phyloP scores from a whole-genome alignment of 495 filamentous ascomycete genomes.

The Talaromyces liani region DNA sequence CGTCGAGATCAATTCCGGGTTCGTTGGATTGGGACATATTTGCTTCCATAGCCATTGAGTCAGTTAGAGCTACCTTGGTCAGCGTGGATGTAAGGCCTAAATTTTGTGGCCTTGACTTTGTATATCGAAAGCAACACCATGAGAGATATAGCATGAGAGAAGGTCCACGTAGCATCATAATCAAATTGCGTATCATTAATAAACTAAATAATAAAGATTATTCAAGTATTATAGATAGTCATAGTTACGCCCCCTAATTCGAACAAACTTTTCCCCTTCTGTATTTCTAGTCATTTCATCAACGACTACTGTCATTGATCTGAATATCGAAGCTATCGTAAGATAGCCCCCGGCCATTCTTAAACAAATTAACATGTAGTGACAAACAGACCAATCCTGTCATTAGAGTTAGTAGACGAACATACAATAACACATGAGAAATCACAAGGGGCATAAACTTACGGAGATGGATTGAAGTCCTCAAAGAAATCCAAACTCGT shows the following conservation, averaged over 20 bases:
- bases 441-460: constrained; percentile 13
- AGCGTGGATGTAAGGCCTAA: background rate
- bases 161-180: background rate
- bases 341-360: background rate
- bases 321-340: no score
- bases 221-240: background rate
- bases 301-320: background rate
- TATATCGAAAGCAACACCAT: background rate
- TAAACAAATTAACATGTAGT: background rate
- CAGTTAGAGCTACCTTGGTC: background rate
- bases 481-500: constrained; percentile 57
- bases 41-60: background rate
- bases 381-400: background rate
- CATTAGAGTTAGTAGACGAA: background rate
- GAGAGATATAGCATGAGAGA: background rate
- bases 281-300: background rate
- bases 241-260: background rate
- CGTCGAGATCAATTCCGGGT: background rate
- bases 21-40: background rate
- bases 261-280: background rate
- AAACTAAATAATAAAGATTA: background rate
- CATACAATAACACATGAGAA: background rate
- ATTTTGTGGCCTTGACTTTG: background rate
- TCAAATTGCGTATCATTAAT: background rate
- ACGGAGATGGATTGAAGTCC: constrained; percentile 53